Conservation (phyloP, 176 grass and related monocot genomes). For the Avena atlantica region DNA sequence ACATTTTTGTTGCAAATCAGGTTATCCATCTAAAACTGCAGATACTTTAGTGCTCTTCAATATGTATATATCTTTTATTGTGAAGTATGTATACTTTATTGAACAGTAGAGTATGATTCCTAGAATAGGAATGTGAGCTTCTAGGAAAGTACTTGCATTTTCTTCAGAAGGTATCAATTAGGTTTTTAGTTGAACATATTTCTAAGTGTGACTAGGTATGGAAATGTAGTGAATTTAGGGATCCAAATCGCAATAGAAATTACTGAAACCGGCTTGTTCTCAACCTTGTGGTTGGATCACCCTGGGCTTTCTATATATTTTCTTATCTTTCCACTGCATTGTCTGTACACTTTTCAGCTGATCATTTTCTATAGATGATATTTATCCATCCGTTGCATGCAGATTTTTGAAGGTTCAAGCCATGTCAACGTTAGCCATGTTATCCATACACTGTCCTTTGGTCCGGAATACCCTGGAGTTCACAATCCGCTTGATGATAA, state of each 20-base stretch:
- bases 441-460: conserved; percentile 96
- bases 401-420: conserved; percentile 95
- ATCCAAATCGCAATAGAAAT: not conserved
- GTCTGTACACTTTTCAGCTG: conserved; percentile 18
- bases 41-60: conserved; percentile 15
- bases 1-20: conserved; percentile 98
- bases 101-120: not conserved
- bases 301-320: conserved; percentile 2
- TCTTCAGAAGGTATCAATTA: conserved; percentile 12
- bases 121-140: conserved; percentile 8
- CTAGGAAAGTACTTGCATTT: not conserved
- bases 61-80: conserved; percentile 29
- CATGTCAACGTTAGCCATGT: conserved; percentile 95
- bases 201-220: not conserved
- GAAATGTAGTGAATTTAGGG: not conserved
- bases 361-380: conserved; percentile 2
- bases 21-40: conserved; percentile 60
- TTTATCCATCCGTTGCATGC: conserved; percentile 34
- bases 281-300: not conserved
- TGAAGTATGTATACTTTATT: conserved; percentile 13
- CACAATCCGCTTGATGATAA: conserved; percentile 93
- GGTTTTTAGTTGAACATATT: not conserved
- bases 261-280: not conserved
- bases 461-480: conserved; percentile 91
- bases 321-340: not conserved